Conservation (phyloP, 106 monocot genomes). For the Posidonia australis region DNA sequence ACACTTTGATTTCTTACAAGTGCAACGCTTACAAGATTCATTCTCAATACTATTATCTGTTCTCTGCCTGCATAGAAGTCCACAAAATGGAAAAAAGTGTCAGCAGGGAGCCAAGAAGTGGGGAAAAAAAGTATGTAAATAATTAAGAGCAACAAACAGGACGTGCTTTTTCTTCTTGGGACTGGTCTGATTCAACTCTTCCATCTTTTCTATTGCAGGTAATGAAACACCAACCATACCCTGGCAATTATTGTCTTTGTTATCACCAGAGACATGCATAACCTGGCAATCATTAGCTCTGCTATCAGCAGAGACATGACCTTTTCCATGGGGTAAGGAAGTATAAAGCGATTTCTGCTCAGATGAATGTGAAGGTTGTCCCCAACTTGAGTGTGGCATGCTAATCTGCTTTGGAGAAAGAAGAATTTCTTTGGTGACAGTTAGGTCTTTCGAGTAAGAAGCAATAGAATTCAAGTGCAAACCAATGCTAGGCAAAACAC, state of each 20-base stretch:
- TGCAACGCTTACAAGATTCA: background rate
- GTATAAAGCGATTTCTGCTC: no score
- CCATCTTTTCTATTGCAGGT: background rate
- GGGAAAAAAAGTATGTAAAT: background rate
- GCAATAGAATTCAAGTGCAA: background rate
- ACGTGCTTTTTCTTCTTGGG: conserved; percentile 2
- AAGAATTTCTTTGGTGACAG: background rate
- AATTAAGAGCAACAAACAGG: background rate
- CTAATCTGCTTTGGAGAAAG: background rate
- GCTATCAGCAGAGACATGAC: no score
- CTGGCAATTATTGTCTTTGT: background rate
- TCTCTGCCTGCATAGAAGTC: background rate
- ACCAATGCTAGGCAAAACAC: background rate
- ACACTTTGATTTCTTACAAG: conserved; percentile 1
- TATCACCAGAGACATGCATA: background rate
- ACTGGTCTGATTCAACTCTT: background rate
- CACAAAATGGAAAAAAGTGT: background rate
- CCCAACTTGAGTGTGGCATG: no score
- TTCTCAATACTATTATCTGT: background rate
- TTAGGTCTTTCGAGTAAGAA: background rate
- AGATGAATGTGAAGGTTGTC: no score
- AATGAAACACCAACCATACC: background rate
- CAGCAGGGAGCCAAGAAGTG: background rate
- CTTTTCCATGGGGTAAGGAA: no score
- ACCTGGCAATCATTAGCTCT: no score